A percentile compares a stretch with the other conserved stretches of the same genome.
Conservation (phyloP, 148 eudicot species). For the Polygonum maritimum region DNA sequence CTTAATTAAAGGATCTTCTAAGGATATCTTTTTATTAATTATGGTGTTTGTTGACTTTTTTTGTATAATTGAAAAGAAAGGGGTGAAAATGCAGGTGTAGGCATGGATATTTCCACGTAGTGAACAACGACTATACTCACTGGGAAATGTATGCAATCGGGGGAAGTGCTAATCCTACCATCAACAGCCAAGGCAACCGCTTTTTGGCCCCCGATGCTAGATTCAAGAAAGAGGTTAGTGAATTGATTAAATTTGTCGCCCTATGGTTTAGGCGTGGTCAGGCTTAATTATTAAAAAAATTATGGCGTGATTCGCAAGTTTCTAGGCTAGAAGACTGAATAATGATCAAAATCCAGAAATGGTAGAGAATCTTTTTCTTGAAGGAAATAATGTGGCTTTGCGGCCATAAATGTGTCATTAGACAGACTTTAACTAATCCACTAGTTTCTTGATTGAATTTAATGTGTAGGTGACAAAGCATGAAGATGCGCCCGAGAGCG, state of each 20-base stretch:
- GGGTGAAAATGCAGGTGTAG: constrained; percentile 44
- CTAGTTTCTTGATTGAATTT: neutral
- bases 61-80: neutral
- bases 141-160: constrained; percentile 86
- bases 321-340: neutral
- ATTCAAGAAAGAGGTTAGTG: constrained; percentile 48
- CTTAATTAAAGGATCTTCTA: no score
- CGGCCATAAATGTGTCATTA: neutral
- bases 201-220: constrained; percentile 49
- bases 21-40: neutral
- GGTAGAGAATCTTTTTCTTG: neutral
- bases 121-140: constrained; percentile 77
- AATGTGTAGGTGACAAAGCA: constrained; percentile 50
- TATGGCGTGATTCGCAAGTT: neutral
- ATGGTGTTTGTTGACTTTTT: neutral
- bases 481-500: constrained; percentile 46
- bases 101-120: constrained; percentile 77
- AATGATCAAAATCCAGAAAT: neutral
- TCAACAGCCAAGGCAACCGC: constrained; percentile 70
- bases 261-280: neutral
- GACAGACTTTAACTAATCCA: neutral
- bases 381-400: neutral
- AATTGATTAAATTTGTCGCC: neutral
- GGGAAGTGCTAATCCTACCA: constrained; percentile 69
- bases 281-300: neutral